These are phyloP conservation scores for Piper betle DNA, from an alignment of 164 flowering plant species.

Conservation along the genomic window DNA sequence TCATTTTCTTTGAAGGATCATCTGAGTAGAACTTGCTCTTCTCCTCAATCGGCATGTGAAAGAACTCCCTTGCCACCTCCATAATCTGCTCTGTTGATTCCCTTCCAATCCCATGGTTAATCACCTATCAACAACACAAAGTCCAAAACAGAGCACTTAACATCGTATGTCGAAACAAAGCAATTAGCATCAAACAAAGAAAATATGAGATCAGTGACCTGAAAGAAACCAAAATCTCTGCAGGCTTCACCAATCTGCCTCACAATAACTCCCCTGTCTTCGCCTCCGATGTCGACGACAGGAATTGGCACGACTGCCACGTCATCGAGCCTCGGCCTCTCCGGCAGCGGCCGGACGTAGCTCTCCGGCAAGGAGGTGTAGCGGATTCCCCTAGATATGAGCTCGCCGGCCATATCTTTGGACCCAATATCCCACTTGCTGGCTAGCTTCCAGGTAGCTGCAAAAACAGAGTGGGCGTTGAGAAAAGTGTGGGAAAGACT, in stretches of 20 bases:
- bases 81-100: conserved; percentile 32
- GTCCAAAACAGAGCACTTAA: too few relatives aligned
- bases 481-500: too few relatives aligned
- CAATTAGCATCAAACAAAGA: too few relatives aligned
- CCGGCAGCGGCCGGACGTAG: conserved; percentile 50
- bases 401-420: neutral
- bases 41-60: conserved; percentile 54
- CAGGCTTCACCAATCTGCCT: conserved; percentile 43
- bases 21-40: conserved; percentile 50
- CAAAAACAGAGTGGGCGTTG: too few relatives aligned
- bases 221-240: conserved; percentile 27
- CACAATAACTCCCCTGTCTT: conserved; percentile 16
- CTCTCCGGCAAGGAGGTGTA: conserved; percentile 8
- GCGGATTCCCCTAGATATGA: conserved; percentile 6
- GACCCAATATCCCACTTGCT: too few relatives aligned
- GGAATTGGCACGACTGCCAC: conserved; percentile 39
- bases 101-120: conserved; percentile 45
- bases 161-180: too few relatives aligned
- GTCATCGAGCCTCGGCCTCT: conserved; percentile 51
- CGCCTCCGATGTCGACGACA: conserved; percentile 32
- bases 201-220: conserved; percentile 18
- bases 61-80: conserved; percentile 37
- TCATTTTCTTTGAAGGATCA: too few relatives aligned
- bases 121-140: conserved; percentile 27
- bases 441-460: too few relatives aligned